These are phyloP conservation scores for Dioscorea zingiberensis DNA, from an alignment of 106 monocot genomes.

Conservation along the genomic window DNA sequence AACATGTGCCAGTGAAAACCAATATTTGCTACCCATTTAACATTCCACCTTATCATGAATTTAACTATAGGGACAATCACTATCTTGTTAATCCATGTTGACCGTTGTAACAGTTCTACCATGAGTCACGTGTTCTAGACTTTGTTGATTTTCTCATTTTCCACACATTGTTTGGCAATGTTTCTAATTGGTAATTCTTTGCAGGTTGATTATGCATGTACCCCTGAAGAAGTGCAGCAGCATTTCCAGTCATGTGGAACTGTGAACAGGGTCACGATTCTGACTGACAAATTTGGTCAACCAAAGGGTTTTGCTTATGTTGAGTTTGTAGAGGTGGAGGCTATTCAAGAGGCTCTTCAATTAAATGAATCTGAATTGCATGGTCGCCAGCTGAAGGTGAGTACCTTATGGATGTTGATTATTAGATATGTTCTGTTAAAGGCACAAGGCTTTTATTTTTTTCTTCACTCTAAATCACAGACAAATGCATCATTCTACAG, in stretches of 20 bases:
- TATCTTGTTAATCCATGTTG: too few relatives aligned
- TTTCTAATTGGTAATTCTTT: background rate
- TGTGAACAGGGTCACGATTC: conserved; percentile 78
- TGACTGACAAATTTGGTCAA: conserved; percentile 85
- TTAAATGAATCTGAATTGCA: conserved; percentile 89
- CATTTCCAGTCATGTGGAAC: conserved; percentile 91
- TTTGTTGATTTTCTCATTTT: too few relatives aligned
- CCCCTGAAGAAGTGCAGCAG: conserved; percentile 97
- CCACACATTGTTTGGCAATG: too few relatives aligned
- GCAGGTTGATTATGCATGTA: conserved; percentile 93
- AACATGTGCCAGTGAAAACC: too few relatives aligned
- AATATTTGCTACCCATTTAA: too few relatives aligned
- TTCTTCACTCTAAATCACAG: background rate
- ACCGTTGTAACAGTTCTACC: too few relatives aligned
- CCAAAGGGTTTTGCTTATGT: conserved; percentile 93
- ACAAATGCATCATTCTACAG: conserved; percentile 17
- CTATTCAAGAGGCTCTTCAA: conserved; percentile 73
- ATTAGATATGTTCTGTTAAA: too few relatives aligned
- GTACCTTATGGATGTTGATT: background rate
- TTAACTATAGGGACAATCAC: too few relatives aligned
- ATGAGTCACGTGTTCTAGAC: too few relatives aligned
- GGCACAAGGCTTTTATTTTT: too few relatives aligned
- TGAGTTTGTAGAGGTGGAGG: conserved; percentile 77
- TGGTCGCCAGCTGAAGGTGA: conserved; percentile 85
- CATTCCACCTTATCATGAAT: too few relatives aligned